A percentile compares a stretch with the other conserved stretches of the same genome.
phyloP scores from a whole-genome alignment of 306 rosid genomes.

The Quercus engelmannii region DNA sequence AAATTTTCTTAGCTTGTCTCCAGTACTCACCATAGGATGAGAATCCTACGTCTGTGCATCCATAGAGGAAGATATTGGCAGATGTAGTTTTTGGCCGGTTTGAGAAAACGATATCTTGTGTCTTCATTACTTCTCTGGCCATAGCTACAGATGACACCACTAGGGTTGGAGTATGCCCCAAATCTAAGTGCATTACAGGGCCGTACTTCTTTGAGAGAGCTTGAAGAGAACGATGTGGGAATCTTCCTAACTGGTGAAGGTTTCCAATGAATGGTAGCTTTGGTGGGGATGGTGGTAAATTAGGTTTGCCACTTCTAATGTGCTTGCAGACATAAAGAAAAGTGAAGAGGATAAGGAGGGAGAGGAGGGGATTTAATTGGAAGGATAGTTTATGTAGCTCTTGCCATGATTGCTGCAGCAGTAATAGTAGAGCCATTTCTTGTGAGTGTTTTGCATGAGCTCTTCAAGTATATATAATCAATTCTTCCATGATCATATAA shows the following conservation, averaged over 20 bases:
- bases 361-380: not conserved
- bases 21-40: slow-evolving; percentile 32
- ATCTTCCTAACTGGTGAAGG: slow-evolving; percentile 38
- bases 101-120: slow-evolving; percentile 3
- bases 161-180: slow-evolving; percentile 28
- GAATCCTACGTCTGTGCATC: slow-evolving; percentile 19
- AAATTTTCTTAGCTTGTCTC: slow-evolving; percentile 28
- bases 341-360: not conserved
- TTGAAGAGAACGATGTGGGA: slow-evolving; percentile 30
- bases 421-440: not conserved
- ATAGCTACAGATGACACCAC: slow-evolving; percentile 25
- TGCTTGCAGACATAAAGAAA: not conserved
- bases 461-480: no score
- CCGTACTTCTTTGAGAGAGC: slow-evolving; percentile 32
- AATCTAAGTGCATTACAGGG: slow-evolving; percentile 23
- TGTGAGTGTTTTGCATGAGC: not conserved
- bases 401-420: not conserved
- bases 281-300: slow-evolving; percentile 43
- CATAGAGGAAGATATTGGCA: slow-evolving; percentile 21
- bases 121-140: not conserved
- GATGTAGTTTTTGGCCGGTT: slow-evolving; percentile 9
- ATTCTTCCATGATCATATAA: no score
- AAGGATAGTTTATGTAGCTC: not conserved
- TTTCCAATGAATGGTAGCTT: slow-evolving; percentile 39
- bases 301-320: not conserved